phyloP scores from a whole-genome alignment of 2,329 filamentous ascomycete species.

The Sphaerulina musiva region DNA sequence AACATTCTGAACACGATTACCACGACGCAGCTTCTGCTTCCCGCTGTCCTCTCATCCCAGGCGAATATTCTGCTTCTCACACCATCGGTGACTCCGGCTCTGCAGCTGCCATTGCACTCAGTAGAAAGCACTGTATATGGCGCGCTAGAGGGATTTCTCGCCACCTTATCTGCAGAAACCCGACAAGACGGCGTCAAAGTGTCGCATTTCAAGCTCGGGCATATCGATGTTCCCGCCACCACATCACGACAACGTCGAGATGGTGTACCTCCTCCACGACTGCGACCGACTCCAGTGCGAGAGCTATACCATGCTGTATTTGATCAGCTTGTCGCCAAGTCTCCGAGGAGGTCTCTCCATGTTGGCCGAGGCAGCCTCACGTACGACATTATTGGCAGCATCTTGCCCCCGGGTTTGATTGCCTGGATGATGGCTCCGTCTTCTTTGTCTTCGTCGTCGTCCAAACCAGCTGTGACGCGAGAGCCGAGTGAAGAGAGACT shows the following conservation, averaged over 20 bases:
- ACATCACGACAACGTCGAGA: conserved; percentile 36
- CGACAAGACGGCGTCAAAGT: conserved; percentile 69
- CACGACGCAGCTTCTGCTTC: conserved; percentile 77
- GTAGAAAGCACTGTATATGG: conserved; percentile 81
- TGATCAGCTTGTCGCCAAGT: conserved; percentile 69
- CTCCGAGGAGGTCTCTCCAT: conserved; percentile 57
- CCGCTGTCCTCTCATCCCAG: conserved; percentile 48
- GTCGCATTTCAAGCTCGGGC: conserved; percentile 82
- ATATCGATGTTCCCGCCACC: conserved; percentile 73
- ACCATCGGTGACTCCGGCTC: conserved; percentile 70
- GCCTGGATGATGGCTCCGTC: conserved; percentile 77
- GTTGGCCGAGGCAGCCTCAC: conserved; percentile 78
- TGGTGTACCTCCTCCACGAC: conserved; percentile 31
- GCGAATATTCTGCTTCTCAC: conserved; percentile 69
- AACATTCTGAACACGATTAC: conserved; percentile 85
- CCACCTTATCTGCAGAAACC: conserved; percentile 73
- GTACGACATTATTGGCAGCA: conserved; percentile 79
- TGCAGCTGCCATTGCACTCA: conserved; percentile 73
- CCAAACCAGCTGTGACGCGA: conserved; percentile 15
- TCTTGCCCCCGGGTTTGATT: conserved; percentile 70
- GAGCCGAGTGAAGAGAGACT: conserved; percentile 31
- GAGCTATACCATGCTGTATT: conserved; percentile 83
- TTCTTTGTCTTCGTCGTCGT: conserved; percentile 48
- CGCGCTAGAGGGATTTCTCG: conserved; percentile 78
- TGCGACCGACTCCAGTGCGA: conserved; percentile 57